Base-by-base conservation (phyloP, 331 rosid genomes). In the Quercus phellos region DNA sequence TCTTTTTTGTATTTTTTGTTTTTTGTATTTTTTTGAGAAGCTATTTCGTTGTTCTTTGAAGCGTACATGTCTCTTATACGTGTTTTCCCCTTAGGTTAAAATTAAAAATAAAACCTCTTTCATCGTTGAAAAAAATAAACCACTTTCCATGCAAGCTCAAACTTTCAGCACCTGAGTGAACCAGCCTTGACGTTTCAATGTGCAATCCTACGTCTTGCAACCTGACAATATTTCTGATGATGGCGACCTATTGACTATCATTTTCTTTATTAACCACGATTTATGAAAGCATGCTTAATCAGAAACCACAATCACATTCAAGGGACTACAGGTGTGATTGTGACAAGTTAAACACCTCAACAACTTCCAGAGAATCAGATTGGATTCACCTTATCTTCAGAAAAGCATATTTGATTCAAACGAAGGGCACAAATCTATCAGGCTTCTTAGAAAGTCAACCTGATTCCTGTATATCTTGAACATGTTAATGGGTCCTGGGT, bases 211-310 rank as follows among this genome's bases (percentile, higher is more conserved):
- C 71, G 64, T 79, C 74, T 77, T 61, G 80, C 74, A 63, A 53
- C 77, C 22, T 64, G 74, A 13, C n/a, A 6, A 71, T 79, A 34
- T 73, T 87, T 83, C 35, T 67, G 73, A 69, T 68, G 58, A 82
- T 76, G 82, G 56, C 68, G 21, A 66, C 46, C 12, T 5, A 22
- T 38, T 21, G 4, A 35, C 3, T 55, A 69, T 77, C 78, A 79
- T 56, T 21, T 34, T 72, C 27, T 54, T 43, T 51, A 34, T 51
- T 46, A 54, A 64, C 66, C 43, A 17, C 68, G 35, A 75, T 68
- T 12, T 50, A 17, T 18, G 78, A 59, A 13, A 12, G 67, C 17
- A 13, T 9, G 51, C 19, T 18, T 18, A 35, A 66, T 34, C 50
- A 32, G 26, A 66, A 66, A 66, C 51, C 71, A 4, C 71, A 34